Evolutionary conservation across 129 eudicot species (phyloP).

Genomic region (Cynara cardunculus): DNA sequence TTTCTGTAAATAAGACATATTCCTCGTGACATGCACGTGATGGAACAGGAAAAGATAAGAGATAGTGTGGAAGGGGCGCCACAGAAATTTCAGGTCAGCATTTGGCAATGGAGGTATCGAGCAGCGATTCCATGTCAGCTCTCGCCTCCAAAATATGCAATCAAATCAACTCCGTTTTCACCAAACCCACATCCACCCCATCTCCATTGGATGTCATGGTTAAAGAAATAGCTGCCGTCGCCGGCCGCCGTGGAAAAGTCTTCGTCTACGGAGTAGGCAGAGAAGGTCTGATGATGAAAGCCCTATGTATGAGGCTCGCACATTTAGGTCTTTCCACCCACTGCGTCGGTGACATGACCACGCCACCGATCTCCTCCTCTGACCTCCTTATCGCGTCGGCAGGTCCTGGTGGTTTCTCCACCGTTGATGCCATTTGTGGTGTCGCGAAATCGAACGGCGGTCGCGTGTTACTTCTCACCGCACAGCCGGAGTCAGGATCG

Average conservation of each 20-base stretch:
- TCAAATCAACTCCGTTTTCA: conserved; percentile 63
- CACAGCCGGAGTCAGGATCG: conserved; percentile 56
- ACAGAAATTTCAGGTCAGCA: not conserved
- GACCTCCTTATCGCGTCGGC: conserved; percentile 95
- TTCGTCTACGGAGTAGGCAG: conserved; percentile 94
- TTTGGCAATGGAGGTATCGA: conserved; percentile 25
- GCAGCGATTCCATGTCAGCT: conserved; percentile 30
- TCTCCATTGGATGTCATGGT: conserved; percentile 54
- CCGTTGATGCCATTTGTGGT: conserved; percentile 77
- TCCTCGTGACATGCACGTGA: conserved; percentile 32
- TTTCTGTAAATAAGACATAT: not conserved
- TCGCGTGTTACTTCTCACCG: conserved; percentile 67
- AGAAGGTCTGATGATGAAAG: conserved; percentile 87
- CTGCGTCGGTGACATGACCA: conserved; percentile 90
- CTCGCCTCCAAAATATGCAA: conserved; percentile 60
- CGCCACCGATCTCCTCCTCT: conserved; percentile 70
- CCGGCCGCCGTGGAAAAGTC: conserved; percentile 46
- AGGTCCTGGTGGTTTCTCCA: conserved; percentile 91
- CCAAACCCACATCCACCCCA: conserved; percentile 34
- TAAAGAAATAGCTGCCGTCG: conserved; percentile 45
- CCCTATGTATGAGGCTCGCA: conserved; percentile 78
- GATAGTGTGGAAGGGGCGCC: not conserved
- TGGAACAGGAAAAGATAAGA: conserved; percentile 8
- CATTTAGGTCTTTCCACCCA: conserved; percentile 77
- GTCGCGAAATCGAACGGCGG: conserved; percentile 62